Evolutionary conservation across 192 early-diverging fungal genomes (phyloP), one percentile per base, ranked within the genome.

Genomic region (Mortierella hygrophila): DNA sequence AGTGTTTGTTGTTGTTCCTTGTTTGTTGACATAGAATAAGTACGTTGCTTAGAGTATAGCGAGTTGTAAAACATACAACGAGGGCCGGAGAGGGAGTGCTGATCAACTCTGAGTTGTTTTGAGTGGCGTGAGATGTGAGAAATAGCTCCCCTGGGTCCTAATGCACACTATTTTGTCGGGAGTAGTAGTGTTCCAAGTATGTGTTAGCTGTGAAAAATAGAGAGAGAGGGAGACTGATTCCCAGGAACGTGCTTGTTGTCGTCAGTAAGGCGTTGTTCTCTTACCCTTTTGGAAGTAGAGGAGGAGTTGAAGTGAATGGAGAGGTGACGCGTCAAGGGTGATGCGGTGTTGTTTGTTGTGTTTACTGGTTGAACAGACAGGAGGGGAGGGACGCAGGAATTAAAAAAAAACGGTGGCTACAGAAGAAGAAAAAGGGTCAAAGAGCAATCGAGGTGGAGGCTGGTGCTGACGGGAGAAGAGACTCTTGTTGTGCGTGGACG

Each of bases 371-470:
- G 41, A 42, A 41, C 70, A 70, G 35, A 41, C 41, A 20, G 38
- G n/a, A n/a, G n/a, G 23, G 35, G 35, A 13, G 47, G 18, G 68
- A 70, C 38, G 35, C 38, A n/a, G 26, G 26, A 65, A 26, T n/a
- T 11, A 29, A 26, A 26, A 65, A 44, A 52, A 49, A 44, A 16
- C 16, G 40, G 40, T 73, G 40, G 42, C 72, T 23, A 26, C 72
- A 73, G 29, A 29, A n/a, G 16, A 18, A 32, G 26, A 13, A 29
- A 29, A 6, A 8, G 35, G 35, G 42, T 47, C 26, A 29, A 15
- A n/a, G 40, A 65, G 60, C 60, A 65, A 65, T 65, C 60, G 60
- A 32, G 60, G 71, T 10, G n/a, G 42, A 7, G 71, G 32, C 71
- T 41, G 42, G 21, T 46, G 38, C 23, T 72, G 29, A 21, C 7